Evolutionary conservation across 2,329 filamentous ascomycete genomes (phyloP).

Genomic region (Septoria petroselini): DNA sequence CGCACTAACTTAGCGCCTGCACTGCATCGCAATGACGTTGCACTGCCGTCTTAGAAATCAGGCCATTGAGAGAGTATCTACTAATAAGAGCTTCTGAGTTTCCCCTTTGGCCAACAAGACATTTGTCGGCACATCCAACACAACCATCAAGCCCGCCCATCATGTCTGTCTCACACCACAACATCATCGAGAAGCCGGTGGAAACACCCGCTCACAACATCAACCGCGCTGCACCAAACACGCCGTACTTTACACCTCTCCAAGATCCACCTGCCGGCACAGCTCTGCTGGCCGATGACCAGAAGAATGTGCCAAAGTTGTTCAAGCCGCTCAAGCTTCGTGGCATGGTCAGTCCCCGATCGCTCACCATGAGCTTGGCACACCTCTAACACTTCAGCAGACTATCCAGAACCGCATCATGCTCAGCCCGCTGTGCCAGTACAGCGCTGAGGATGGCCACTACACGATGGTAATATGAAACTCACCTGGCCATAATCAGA

Average conservation of each 20-base stretch:
- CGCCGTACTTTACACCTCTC: conserved; percentile 49
- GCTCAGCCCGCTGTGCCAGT: conserved; percentile 64
- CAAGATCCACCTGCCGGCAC: conserved; percentile 50
- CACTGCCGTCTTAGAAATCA: conserved; percentile 13
- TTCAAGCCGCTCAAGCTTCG: conserved; percentile 58
- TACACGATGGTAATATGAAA: conserved; percentile 54
- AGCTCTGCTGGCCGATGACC: conserved; percentile 46
- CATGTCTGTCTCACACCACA: conserved; percentile 35
- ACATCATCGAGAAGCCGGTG: conserved; percentile 22
- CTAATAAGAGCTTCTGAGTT: neutral
- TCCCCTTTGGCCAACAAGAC: neutral
- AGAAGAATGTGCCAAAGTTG: conserved; percentile 55
- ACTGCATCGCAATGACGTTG: too few relatives aligned
- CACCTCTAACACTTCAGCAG: conserved; percentile 4
- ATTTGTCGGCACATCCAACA: too few relatives aligned
- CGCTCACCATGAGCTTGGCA: too few relatives aligned
- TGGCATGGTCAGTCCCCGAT: conserved; percentile 44
- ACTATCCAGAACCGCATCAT: conserved; percentile 51
- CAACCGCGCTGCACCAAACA: conserved; percentile 45
- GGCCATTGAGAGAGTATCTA: conserved; percentile 10
- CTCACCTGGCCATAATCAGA: neutral
- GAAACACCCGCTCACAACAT: conserved; percentile 29
- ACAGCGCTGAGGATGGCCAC: conserved; percentile 66
- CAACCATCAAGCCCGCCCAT: too few relatives aligned
- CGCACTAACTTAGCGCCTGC: too few relatives aligned